Conservation (phyloP, 495 filamentous ascomycete genomes). For the Hyaloscypha hepaticicola region DNA sequence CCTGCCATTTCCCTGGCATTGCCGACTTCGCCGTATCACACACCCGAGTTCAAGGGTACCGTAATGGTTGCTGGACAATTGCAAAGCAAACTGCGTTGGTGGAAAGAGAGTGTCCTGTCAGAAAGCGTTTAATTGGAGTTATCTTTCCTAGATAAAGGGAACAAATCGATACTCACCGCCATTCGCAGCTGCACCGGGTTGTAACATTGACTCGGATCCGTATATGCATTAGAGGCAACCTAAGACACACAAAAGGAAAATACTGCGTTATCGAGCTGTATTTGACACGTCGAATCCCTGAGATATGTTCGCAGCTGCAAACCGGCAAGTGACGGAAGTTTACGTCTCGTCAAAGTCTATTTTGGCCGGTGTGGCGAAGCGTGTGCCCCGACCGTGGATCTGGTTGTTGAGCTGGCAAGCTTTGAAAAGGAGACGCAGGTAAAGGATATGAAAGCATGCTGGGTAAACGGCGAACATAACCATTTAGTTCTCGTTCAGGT, state of each 20-base stretch:
- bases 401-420: not conserved
- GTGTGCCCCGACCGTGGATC: not conserved
- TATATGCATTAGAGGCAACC: too few species aligned
- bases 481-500: not conserved
- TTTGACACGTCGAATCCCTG: not conserved
- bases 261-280: not conserved
- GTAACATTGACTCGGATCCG: too few species aligned
- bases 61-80: not conserved
- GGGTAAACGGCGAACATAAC: not conserved
- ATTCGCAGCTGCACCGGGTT: too few species aligned
- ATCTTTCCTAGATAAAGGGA: too few species aligned
- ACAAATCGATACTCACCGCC: too few species aligned
- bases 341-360: not conserved
- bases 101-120: too few species aligned
- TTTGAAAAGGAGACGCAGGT: not conserved
- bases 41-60: not conserved
- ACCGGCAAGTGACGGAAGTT: not conserved
- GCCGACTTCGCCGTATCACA: not conserved
- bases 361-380: not conserved
- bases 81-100: too few species aligned
- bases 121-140: too few species aligned
- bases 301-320: not conserved
- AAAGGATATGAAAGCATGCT: not conserved
- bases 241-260: too few species aligned
- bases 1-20: not conserved